Conservation (phyloP, 1,284 basidiomycete genomes). For the Paramarasmius palmivorus region DNA sequence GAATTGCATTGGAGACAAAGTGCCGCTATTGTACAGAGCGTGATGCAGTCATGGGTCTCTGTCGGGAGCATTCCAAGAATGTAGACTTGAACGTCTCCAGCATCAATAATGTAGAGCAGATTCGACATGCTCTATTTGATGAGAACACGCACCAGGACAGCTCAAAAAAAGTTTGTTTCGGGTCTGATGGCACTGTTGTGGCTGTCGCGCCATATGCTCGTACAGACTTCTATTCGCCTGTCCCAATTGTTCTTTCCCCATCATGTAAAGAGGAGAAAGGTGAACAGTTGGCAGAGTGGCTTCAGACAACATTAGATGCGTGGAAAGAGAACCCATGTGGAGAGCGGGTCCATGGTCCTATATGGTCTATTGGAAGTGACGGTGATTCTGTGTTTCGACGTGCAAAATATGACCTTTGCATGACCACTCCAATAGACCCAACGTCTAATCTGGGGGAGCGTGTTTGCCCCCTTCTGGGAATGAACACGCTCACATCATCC, state of each 20-base stretch:
- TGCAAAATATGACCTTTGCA: slow-evolving; percentile 20
- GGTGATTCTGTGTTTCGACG: slow-evolving; percentile 26
- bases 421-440: slow-evolving; percentile 14
- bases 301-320: slow-evolving; percentile 16
- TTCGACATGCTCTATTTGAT: slow-evolving; percentile 1
- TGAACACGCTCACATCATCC: slow-evolving; percentile 21
- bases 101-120: slow-evolving; percentile 16
- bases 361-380: slow-evolving; percentile 25
- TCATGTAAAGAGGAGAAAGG: slow-evolving; percentile 26
- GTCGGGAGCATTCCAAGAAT: slow-evolving; percentile 11
- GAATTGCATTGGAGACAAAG: slow-evolving; percentile 23
- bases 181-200: slow-evolving; percentile 27
- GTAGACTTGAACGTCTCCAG: slow-evolving; percentile 16
- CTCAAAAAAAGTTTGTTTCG: slow-evolving; percentile 20
- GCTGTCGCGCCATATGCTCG: slow-evolving; percentile 23
- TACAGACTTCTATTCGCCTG: slow-evolving; percentile 20
- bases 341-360: slow-evolving; percentile 21
- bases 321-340: slow-evolving; percentile 19
- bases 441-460: slow-evolving; percentile 13
- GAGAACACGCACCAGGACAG: not conserved
- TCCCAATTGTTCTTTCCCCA: slow-evolving; percentile 23
- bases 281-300: slow-evolving; percentile 19
- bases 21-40: no score
- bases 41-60: not conserved
- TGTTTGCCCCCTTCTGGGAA: slow-evolving; percentile 19